Evolutionary conservation across 225 moss, liverwort and hornwort genomes (phyloP).

Genomic region (Polytrichum commune): DNA sequence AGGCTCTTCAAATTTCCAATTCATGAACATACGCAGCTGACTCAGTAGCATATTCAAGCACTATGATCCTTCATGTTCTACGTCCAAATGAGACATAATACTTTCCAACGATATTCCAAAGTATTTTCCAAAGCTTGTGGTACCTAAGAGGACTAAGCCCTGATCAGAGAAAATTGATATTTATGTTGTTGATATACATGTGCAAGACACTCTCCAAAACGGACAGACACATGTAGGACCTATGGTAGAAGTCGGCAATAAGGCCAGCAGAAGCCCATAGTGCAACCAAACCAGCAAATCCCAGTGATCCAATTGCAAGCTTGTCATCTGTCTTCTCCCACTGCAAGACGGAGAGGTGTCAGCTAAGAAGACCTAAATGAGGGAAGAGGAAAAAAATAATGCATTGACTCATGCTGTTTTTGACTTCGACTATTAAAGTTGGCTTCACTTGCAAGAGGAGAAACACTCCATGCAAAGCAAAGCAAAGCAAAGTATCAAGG

Average conservation of each 20-base stretch:
- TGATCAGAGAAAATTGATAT: not conserved
- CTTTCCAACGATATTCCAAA: too few species aligned
- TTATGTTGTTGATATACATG: not conserved
- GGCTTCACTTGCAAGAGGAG: not conserved
- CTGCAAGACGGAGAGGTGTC: slow-evolving; percentile 33
- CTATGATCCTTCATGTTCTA: not conserved
- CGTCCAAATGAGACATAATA: too few species aligned
- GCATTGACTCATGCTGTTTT: too few species aligned
- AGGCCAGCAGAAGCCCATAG: slow-evolving; percentile 83
- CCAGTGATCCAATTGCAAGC: slow-evolving; percentile 75
- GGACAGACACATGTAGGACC: not conserved
- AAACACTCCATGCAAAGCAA: too few species aligned
- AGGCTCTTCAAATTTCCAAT: too few species aligned
- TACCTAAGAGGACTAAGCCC: not conserved
- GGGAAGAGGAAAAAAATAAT: not conserved
- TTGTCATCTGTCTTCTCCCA: slow-evolving; percentile 95
- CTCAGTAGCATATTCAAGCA: not conserved
- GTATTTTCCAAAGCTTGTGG: too few species aligned
- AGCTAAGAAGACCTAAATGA: not conserved
- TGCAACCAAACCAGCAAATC: slow-evolving; percentile 55
- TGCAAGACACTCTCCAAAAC: not conserved
- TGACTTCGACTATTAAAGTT: not conserved
- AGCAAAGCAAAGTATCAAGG: not conserved
- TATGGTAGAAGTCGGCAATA: slow-evolving; percentile 18
- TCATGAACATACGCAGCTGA: too few species aligned